A percentile compares a stretch with the other conserved stretches of the same genome.
Conservation (phyloP, 1,139 yeast species). For the Saccharomyces hybrid region DNA sequence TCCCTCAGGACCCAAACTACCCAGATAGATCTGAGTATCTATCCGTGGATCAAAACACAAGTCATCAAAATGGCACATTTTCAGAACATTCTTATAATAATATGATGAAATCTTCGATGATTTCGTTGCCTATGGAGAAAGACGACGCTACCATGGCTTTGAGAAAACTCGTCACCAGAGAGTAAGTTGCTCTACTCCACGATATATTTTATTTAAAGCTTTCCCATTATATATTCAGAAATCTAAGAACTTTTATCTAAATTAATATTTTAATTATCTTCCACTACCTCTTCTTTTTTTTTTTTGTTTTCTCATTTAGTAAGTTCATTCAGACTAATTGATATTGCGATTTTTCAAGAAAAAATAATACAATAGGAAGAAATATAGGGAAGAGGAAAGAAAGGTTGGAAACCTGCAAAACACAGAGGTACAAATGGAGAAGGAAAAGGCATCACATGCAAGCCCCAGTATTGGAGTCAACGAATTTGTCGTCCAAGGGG, state of each 20-base stretch:
- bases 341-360: neutral
- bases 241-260: neutral
- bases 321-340: neutral
- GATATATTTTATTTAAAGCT: neutral
- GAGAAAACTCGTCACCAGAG: slow-evolving; percentile 22
- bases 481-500: neutral
- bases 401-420: neutral
- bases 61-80: neutral
- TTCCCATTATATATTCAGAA: neutral
- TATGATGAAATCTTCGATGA: neutral
- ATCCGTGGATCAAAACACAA: neutral
- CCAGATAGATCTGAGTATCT: neutral
- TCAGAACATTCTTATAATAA: neutral
- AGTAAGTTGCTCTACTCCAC: neutral
- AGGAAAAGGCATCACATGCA: neutral
- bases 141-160: slow-evolving; percentile 30
- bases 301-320: too few species aligned
- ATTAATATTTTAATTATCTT: too few species aligned
- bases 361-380: neutral
- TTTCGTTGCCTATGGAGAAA: slow-evolving; percentile 5
- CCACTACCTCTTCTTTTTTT: too few species aligned
- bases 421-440: neutral
- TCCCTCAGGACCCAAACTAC: neutral
- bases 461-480: neutral
- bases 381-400: neutral